Evolutionary conservation across 2,329 filamentous ascomycete genomes (phyloP).

Genomic region (Cytospora mali): DNA sequence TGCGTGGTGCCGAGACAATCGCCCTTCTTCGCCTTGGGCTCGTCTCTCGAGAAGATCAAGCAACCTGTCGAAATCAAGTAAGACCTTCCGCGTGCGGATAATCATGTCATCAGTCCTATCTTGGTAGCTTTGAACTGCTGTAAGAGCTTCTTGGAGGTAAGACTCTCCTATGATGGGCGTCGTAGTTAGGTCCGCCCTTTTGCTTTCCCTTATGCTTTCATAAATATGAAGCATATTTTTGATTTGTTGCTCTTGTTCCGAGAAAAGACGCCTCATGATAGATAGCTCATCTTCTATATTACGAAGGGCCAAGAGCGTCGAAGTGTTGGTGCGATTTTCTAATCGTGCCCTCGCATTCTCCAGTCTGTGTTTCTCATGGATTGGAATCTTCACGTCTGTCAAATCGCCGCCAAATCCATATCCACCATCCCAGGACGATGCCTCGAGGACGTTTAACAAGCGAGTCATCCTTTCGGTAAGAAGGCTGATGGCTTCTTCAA

Average conservation of each 20-base stretch:
- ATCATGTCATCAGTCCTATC: conserved; percentile 6
- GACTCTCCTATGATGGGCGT: neutral
- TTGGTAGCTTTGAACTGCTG: neutral
- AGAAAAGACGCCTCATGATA: neutral
- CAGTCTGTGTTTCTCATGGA: conserved; percentile 42
- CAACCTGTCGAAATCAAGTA: conserved; percentile 6
- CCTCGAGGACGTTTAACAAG: conserved; percentile 60
- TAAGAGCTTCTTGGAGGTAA: conserved; percentile 3
- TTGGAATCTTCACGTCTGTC: conserved; percentile 44
- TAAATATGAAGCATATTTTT: neutral
- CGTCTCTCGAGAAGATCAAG: conserved; percentile 5
- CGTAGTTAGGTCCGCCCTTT: too few relatives aligned
- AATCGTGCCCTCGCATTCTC: conserved; percentile 34
- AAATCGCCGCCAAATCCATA: conserved; percentile 42
- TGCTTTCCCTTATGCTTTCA: neutral
- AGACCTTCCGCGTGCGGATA: neutral
- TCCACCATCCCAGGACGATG: conserved; percentile 53
- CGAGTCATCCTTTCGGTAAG: conserved; percentile 62
- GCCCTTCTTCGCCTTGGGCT: conserved; percentile 13
- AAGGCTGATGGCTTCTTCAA: neutral
- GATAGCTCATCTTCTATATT: conserved; percentile 11
- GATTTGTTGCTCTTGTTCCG: conserved; percentile 1
- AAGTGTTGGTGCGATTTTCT: conserved; percentile 4
- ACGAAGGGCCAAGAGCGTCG: conserved; percentile 6
- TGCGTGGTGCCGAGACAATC: conserved; percentile 14